Conservation (phyloP, 1,284 basidiomycete species). For the Cryptococcus sp. region DNA sequence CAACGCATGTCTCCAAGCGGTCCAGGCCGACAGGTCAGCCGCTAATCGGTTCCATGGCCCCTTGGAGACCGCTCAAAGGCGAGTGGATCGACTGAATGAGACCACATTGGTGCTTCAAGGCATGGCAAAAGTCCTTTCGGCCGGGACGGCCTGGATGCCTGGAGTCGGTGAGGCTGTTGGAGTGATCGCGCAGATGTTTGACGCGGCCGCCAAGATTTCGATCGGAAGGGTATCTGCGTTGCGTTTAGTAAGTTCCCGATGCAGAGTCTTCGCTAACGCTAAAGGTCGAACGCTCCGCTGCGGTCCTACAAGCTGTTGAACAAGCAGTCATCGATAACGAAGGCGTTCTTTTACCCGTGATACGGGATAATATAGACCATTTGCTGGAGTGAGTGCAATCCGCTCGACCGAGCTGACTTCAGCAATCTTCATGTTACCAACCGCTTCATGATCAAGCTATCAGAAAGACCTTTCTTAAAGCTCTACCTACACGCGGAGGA, state of each 20-base stretch:
- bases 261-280: neutral
- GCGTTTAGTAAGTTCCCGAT: conserved; percentile 21
- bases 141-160: conserved; percentile 19
- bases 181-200: conserved; percentile 24
- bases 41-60: conserved; percentile 8
- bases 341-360: conserved; percentile 17
- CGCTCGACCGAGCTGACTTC: neutral
- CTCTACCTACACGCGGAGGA: conserved; percentile 63
- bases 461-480: conserved; percentile 70
- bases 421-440: conserved; percentile 23
- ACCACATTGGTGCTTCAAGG: conserved; percentile 15
- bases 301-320: conserved; percentile 26
- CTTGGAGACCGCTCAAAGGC: conserved; percentile 18
- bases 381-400: conserved; percentile 19
- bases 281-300: conserved; percentile 34
- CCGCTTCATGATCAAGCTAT: conserved; percentile 56
- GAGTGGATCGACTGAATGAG: conserved; percentile 19
- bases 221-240: conserved; percentile 31
- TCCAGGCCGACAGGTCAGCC: neutral
- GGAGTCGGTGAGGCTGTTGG: conserved; percentile 26
- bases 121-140: conserved; percentile 9
- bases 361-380: conserved; percentile 22
- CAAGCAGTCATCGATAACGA: conserved; percentile 23
- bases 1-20: neutral
- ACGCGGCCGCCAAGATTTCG: conserved; percentile 17